These are phyloP conservation scores for Stipa capillata DNA, from an alignment of 176 grass and related monocot genomes.

Conservation along the genomic window DNA sequence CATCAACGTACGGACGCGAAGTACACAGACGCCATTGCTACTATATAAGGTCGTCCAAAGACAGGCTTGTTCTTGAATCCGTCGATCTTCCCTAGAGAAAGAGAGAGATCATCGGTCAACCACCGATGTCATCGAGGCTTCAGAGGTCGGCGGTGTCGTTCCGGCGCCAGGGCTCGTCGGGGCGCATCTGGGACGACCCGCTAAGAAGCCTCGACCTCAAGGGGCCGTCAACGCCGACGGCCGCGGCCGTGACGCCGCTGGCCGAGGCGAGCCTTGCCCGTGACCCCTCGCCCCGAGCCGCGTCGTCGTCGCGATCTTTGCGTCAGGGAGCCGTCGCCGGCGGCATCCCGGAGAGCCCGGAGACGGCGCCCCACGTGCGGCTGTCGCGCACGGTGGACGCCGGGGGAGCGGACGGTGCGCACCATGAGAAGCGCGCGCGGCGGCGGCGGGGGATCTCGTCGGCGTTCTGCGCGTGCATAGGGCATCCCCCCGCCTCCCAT, in stretches of 20 bases:
- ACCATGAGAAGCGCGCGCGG: background rate
- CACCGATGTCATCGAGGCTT: conserved; percentile 48
- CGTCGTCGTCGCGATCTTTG: background rate
- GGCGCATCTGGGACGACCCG: conserved; percentile 47
- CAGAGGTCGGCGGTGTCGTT: conserved; percentile 57
- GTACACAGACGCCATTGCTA: background rate
- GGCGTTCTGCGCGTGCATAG: conserved; percentile 38
- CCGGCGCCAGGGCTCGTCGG: conserved; percentile 59
- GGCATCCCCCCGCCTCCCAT: conserved; percentile 12
- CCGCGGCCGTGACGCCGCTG: background rate
- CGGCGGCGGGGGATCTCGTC: conserved; percentile 15
- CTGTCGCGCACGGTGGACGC: background rate
- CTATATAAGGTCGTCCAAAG: background rate
- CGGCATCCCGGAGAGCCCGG: conserved; percentile 13
- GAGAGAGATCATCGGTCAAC: background rate
- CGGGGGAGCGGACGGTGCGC: background rate
- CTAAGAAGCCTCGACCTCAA: conserved; percentile 8
- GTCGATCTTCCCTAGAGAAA: background rate
- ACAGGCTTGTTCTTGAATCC: background rate
- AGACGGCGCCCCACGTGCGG: background rate
- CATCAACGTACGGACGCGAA: conserved; percentile 3
- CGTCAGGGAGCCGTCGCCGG: background rate
- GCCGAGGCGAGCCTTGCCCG: background rate
- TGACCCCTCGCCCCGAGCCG: background rate
- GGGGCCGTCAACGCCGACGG: background rate